phyloP scores from a whole-genome alignment of 257 asterid species.

The Ophiorrhiza pumila region DNA sequence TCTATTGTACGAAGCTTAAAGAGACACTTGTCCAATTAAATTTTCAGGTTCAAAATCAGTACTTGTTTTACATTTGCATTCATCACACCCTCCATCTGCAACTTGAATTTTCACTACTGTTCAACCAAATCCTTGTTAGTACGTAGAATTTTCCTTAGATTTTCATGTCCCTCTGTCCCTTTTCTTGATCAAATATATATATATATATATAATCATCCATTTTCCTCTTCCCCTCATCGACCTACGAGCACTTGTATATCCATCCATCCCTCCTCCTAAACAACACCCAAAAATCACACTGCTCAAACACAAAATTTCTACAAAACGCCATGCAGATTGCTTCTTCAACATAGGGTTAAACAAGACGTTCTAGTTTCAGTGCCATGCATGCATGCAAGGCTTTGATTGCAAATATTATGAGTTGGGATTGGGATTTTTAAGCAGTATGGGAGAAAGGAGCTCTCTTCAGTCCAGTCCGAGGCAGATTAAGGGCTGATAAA shows the following conservation, averaged over 20 bases:
- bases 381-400: not conserved
- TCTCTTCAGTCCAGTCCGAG: constrained; percentile 88
- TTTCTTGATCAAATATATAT: constrained; percentile 12
- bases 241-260: no score
- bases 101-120: constrained; percentile 8
- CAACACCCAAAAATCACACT: not conserved
- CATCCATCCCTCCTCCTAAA: not conserved
- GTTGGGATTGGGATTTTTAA: not conserved
- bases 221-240: not conserved
- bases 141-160: constrained; percentile 30
- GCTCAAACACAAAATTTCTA: not conserved
- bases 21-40: constrained; percentile 18
- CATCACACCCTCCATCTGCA: not conserved
- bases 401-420: not conserved
- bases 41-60: constrained; percentile 6
- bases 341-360: not conserved
- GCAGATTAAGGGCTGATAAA: constrained; percentile 41
- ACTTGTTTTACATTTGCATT: not conserved
- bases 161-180: constrained; percentile 34
- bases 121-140: constrained; percentile 21
- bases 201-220: not conserved
- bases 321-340: not conserved
- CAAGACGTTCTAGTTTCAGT: not conserved
- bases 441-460: constrained; percentile 58
- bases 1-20: constrained; percentile 29